phyloP scores from a whole-genome alignment of 2,329 filamentous ascomycete genomes.

The Incumbomyces delicatus region DNA sequence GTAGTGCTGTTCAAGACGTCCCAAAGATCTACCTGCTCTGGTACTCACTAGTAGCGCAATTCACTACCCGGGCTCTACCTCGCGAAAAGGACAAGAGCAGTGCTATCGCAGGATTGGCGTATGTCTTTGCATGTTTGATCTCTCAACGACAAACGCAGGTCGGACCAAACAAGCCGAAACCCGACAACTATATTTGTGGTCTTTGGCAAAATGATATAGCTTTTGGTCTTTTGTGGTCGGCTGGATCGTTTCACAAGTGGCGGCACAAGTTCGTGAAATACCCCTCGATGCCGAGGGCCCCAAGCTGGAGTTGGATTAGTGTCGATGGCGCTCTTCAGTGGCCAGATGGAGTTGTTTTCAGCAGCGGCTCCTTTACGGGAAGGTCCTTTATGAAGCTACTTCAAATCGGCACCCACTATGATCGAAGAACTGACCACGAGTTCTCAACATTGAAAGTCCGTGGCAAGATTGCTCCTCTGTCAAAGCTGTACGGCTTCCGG shows the following conservation, averaged over 20 bases:
- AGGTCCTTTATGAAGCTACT: conserved; percentile 7
- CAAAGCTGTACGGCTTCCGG: conserved; percentile 5
- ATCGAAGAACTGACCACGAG: conserved; percentile 1
- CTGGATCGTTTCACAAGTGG: conserved; percentile 7
- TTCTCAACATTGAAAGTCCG: conserved; percentile 3
- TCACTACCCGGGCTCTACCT: neutral
- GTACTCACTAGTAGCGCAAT: conserved; percentile 7
- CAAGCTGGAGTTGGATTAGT: conserved; percentile 20
- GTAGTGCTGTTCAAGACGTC: conserved; percentile 10
- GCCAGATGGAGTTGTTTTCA: conserved; percentile 6
- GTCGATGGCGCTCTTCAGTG: conserved; percentile 18
- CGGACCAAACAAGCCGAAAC: conserved; percentile 1
- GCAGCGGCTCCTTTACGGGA: conserved; percentile 6
- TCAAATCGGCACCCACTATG: conserved; percentile 2
- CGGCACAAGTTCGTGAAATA: conserved; percentile 9
- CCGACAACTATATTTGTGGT: conserved; percentile 4
- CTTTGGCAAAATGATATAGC: conserved; percentile 7
- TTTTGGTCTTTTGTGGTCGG: conserved; percentile 6
- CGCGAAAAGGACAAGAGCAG: conserved; percentile 7
- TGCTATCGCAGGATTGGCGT: conserved; percentile 5
- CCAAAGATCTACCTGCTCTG: conserved; percentile 6
- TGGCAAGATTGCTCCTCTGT: conserved; percentile 4
- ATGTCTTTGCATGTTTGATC: conserved; percentile 6
- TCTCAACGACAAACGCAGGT: conserved; percentile 3
- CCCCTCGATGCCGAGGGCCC: conserved; percentile 16